A percentile compares a stretch with the other conserved stretches of the same genome.
phyloP scores from a whole-genome alignment of 176 grass and related monocot species.

The Carex cristatella region DNA sequence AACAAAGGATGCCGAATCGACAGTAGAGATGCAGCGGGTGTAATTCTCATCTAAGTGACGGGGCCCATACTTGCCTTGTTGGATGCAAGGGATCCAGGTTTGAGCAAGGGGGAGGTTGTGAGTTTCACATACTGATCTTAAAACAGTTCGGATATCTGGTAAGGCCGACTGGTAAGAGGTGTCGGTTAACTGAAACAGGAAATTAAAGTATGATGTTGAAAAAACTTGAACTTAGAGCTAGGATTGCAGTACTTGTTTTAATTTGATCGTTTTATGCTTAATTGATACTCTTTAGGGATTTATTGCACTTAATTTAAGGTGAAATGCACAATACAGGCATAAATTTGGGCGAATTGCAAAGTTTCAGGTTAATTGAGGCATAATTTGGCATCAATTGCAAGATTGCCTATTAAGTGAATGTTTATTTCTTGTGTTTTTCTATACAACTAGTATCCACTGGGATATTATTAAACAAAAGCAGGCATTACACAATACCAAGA shows the following conservation, averaged over 20 bases:
- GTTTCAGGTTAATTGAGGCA: neutral
- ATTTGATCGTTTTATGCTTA: neutral
- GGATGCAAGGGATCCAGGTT: constrained; percentile 79
- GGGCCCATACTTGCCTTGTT: constrained; percentile 57
- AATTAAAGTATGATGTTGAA: neutral
- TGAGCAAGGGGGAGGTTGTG: constrained; percentile 76
- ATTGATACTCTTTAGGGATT: neutral
- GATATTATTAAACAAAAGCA: neutral
- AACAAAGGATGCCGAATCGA: constrained; percentile 66
- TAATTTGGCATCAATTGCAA: neutral
- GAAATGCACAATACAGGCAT: neutral
- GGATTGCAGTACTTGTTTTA: neutral
- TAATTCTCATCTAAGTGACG: constrained; percentile 70
- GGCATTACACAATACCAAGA: neutral
- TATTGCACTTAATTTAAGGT: neutral
- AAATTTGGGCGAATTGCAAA: neutral
- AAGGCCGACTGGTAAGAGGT: constrained; percentile 49
- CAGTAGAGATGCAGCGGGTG: constrained; percentile 66
- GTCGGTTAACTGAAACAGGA: constrained; percentile 44
- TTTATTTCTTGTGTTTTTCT: neutral
- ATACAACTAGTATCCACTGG: neutral
- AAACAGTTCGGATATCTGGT: constrained; percentile 53
- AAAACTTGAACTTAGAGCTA: neutral
- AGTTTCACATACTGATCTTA: constrained; percentile 56
- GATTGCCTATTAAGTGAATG: neutral